A percentile compares a stretch with the other conserved stretches of the same genome.
These are phyloP conservation scores for Suillus variegatus DNA, from an alignment of 768 basidiomycete species.

Conservation along the genomic window DNA sequence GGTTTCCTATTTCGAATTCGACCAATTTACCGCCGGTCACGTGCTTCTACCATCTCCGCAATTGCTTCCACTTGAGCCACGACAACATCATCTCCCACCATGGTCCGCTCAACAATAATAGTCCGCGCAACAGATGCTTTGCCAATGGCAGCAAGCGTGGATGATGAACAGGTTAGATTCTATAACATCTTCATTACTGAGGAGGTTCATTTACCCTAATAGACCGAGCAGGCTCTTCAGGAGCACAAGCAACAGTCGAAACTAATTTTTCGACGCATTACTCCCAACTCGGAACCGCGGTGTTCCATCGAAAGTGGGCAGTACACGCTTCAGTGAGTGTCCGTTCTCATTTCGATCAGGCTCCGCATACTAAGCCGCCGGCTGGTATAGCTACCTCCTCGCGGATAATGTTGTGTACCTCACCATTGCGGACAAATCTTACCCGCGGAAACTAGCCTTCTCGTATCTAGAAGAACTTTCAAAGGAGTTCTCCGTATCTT, in stretches of 20 bases:
- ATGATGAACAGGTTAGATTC: slow-evolving; percentile 85
- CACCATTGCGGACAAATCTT: slow-evolving; percentile 94
- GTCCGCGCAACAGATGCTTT: slow-evolving; percentile 85
- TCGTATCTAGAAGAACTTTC: slow-evolving; percentile 96
- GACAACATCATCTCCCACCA: slow-evolving; percentile 30
- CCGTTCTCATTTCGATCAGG: slow-evolving; percentile 5
- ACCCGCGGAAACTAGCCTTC: slow-evolving; percentile 95
- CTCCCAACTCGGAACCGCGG: slow-evolving; percentile 90
- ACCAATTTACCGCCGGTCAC: slow-evolving; percentile 4
- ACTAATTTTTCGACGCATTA: slow-evolving; percentile 92
- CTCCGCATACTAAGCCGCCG: slow-evolving; percentile 2
- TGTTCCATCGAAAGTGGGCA: slow-evolving; percentile 96
- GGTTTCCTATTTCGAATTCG: not conserved
- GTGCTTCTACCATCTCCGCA: slow-evolving; percentile 1
- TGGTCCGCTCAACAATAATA: slow-evolving; percentile 88
- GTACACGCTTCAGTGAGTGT: slow-evolving; percentile 91
- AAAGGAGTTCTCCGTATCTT: slow-evolving; percentile 92
- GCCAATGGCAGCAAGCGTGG: slow-evolving; percentile 93
- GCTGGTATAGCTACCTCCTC: slow-evolving; percentile 81
- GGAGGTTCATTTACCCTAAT: slow-evolving; percentile 2
- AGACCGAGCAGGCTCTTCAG: slow-evolving; percentile 93
- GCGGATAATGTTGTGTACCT: slow-evolving; percentile 92
- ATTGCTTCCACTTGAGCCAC: slow-evolving; percentile 2
- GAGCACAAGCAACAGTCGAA: slow-evolving; percentile 99
- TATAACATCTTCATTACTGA: not conserved